Conservation (phyloP, 176 grass and related monocot genomes). For the Thinopyrum elongatum region DNA sequence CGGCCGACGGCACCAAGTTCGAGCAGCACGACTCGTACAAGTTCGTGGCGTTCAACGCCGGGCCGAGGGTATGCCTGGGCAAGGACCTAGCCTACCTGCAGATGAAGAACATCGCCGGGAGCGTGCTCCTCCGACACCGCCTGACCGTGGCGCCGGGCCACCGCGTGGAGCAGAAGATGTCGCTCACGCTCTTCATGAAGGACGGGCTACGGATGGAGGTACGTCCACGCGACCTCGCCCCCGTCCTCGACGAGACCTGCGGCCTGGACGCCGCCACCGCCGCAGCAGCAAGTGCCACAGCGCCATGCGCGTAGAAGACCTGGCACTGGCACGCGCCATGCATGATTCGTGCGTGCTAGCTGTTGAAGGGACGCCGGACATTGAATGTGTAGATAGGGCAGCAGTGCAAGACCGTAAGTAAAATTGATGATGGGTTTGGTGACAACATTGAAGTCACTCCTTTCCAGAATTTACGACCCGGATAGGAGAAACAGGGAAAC, state of each 20-base stretch:
- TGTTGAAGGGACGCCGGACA: neutral
- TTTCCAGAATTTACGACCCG: constrained; percentile 34
- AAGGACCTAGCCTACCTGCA: constrained; percentile 98
- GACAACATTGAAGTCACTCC: constrained; percentile 35
- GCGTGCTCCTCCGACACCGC: constrained; percentile 79
- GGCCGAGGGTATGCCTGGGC: constrained; percentile 85
- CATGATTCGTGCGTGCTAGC: constrained; percentile 48
- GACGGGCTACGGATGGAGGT: constrained; percentile 83
- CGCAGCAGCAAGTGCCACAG: constrained; percentile 13
- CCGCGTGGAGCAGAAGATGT: constrained; percentile 99
- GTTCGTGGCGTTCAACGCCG: constrained; percentile 96
- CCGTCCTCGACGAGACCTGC: constrained; percentile 29
- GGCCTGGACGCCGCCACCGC: neutral
- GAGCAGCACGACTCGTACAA: constrained; percentile 78
- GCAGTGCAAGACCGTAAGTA: constrained; percentile 43
- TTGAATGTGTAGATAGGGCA: constrained; percentile 49
- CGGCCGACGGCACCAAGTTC: constrained; percentile 60
- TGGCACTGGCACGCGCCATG: neutral
- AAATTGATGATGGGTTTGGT: constrained; percentile 42
- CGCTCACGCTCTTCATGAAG: constrained; percentile 98
- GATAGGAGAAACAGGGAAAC: neutral
- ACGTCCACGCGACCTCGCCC: constrained; percentile 52
- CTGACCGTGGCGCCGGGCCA: constrained; percentile 67
- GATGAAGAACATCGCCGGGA: constrained; percentile 94
- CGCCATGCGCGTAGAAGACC: constrained; percentile 48